Percentiles rank a stretch among this genome's conserved stretches.
Evolutionary conservation across 2,329 filamentous ascomycete species (phyloP).

Genomic region (Botrytis galanthina): DNA sequence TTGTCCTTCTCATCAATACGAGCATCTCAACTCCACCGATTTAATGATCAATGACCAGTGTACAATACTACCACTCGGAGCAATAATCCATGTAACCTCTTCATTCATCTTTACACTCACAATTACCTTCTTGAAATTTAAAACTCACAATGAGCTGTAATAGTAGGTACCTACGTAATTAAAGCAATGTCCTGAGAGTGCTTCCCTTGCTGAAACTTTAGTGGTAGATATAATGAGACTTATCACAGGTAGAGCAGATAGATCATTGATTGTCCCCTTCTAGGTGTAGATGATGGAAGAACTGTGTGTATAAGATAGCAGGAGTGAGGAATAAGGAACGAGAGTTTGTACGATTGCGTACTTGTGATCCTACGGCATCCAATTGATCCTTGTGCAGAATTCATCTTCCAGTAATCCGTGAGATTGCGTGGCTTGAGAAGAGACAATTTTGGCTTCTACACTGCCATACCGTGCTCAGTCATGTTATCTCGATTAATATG

Average conservation of each 20-base stretch:
- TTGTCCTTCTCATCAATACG: not conserved
- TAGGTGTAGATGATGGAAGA: not conserved
- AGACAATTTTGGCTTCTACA: not conserved
- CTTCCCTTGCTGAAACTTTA: not conserved
- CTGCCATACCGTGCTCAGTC: not conserved
- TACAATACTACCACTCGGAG: conserved; percentile 54
- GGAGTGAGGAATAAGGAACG: not conserved
- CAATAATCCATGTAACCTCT: conserved; percentile 64
- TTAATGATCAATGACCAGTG: conserved; percentile 62
- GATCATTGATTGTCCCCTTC: not conserved
- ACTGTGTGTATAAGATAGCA: not conserved
- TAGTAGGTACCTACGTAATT: conserved; percentile 47
- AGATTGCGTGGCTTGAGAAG: not conserved
- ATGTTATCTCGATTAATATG: not conserved
- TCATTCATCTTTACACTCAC: conserved; percentile 60
- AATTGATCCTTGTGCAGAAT: not conserved
- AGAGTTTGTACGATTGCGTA: not conserved
- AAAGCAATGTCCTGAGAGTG: conserved; percentile 62
- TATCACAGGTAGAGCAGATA: not conserved
- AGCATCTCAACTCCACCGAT: conserved; percentile 49
- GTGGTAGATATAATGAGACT: not conserved
- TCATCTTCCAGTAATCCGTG: not conserved
- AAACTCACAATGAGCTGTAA: conserved; percentile 59
- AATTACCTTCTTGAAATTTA: conserved; percentile 64
- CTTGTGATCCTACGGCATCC: not conserved